Conservation (phyloP, 129 eudicot genomes). For the Mikania micrantha region DNA sequence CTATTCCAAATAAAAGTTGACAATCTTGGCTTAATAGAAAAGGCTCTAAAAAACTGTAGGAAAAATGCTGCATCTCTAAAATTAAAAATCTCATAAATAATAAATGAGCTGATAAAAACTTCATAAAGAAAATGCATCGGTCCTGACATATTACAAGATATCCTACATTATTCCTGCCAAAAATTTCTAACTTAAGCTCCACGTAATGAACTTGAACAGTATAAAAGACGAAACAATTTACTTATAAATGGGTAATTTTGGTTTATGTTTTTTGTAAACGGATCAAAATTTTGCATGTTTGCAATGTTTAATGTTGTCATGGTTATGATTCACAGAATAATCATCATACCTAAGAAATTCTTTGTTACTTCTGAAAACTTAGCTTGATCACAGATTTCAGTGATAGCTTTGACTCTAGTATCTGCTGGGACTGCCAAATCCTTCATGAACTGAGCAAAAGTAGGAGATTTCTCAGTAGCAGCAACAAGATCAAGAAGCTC, state of each 20-base stretch:
- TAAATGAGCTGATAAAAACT: neutral
- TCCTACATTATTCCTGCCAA: neutral
- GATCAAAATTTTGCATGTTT: neutral
- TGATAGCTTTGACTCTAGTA: constrained; percentile 56
- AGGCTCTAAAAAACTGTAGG: neutral
- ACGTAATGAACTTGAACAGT: neutral
- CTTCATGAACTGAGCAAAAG: constrained; percentile 75
- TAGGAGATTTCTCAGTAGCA: constrained; percentile 54
- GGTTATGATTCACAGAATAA: neutral
- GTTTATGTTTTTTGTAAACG: neutral
- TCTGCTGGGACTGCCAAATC: constrained; percentile 61
- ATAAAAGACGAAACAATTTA: neutral
- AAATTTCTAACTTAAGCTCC: neutral
- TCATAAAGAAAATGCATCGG: neutral
- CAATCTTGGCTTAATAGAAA: neutral
- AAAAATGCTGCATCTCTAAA: neutral
- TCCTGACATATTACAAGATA: neutral
- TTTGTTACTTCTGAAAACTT: constrained; percentile 66
- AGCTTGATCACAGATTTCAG: constrained; percentile 54
- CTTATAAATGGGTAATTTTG: neutral
- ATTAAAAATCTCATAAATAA: neutral
- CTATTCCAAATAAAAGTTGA: neutral
- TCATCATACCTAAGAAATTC: constrained; percentile 63
- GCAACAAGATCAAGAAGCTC: constrained; percentile 60
- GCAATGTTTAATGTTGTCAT: neutral